Base-by-base conservation (phyloP, 495 filamentous ascomycete species). In the Parachaetomium inaequale region DNA sequence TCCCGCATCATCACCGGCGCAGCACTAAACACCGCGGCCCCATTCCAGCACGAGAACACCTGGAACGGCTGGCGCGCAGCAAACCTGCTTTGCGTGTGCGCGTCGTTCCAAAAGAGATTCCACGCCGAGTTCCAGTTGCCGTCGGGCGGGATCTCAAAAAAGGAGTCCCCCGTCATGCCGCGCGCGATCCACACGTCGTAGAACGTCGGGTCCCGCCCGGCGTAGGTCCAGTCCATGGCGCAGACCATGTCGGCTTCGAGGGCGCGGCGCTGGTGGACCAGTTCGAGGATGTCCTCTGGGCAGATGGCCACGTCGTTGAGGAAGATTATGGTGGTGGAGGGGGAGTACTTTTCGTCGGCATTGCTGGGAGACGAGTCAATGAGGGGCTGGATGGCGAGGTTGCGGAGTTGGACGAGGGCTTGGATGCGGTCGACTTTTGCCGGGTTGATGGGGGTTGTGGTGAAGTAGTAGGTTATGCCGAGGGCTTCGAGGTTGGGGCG, bases 41-140 rank as follows among this genome's bases (percentile, higher is more conserved):
- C 81, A 46, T 82, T 82, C 81, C 81, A 83, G 68, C 81, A 83
- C 1, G 78, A 75, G 47, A 82, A 83, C 0, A 84, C 81, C 69
- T 84, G 82, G 61, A 83, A 79, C 0, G 82, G 78, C 34, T 66
- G 66, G 11, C 64, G 58, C 8, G 50, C 53, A 4, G 51, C 23
- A 42, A 74, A 74, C 21, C 74, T 66, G 14, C 46, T 55, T 19
- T 66, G 65, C 11, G 74, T 51, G 7, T 34, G 49, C 2, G 66
- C 62, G 50, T 81, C 69, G 58, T 77, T 75, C 72, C 75, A 81
- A 56, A 83, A 81, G 43, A 83, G 65, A 50, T 83, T 75, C 67
- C 73, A 72, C 1, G 74, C 72, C 40, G 58, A 68, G 29, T 73
- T 31, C 76, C 76, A 82, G 54, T 58, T 74, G n/a, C 73, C 79